A percentile compares a stretch with the other conserved stretches of the same genome.
Conservation (phyloP, 2,329 filamentous ascomycete species). For the Chalaropsis ovoidea region DNA sequence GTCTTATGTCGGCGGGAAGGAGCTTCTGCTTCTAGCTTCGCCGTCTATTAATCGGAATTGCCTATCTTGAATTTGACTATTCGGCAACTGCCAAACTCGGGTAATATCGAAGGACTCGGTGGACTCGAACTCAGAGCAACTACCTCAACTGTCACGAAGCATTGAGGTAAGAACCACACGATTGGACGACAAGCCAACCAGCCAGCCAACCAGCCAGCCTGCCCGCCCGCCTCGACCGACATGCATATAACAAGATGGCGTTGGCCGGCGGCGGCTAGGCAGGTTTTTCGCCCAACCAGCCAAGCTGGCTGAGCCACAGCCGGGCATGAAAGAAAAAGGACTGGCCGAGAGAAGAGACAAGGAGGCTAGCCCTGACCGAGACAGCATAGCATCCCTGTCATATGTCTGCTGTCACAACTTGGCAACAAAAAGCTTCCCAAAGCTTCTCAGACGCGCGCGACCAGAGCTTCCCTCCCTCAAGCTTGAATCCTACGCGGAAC, state of each 20-base stretch:
- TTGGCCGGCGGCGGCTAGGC: too few relatives aligned
- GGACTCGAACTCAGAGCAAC: not conserved
- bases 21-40: not conserved
- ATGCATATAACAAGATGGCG: too few relatives aligned
- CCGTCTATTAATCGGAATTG: not conserved
- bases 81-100: not conserved
- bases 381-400: not conserved
- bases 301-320: not conserved
- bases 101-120: not conserved
- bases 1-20: conserved; percentile 9
- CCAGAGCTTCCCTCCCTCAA: not conserved
- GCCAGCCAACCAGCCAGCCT: too few relatives aligned
- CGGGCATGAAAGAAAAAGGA: too few relatives aligned
- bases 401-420: not conserved
- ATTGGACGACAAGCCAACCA: too few relatives aligned
- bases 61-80: not conserved
- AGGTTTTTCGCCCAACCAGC: not conserved
- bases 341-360: too few relatives aligned
- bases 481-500: conserved; percentile 4
- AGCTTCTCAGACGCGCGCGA: not conserved
- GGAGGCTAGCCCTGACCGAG: too few relatives aligned
- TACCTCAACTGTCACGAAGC: not conserved
- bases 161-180: not conserved
- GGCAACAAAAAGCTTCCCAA: not conserved
- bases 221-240: too few relatives aligned